Evolutionary conservation across 345 rosid species (phyloP), one percentile per base, ranked within the genome.

Genomic region (Lepidium aucheri): DNA sequence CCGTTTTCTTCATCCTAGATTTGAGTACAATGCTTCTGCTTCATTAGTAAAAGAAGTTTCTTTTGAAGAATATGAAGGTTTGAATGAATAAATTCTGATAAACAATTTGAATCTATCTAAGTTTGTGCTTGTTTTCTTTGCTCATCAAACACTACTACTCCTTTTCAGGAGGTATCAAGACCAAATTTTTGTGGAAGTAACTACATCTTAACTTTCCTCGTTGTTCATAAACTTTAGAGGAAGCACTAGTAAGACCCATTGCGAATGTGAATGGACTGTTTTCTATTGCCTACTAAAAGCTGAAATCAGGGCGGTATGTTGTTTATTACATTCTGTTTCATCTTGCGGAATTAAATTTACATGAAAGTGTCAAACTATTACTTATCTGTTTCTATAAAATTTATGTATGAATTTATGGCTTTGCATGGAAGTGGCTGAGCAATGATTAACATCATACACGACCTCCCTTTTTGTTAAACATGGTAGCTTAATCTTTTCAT

Each of bases 51-150:
- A 91, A 68, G 95, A 89, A 82, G 85, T 91, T 73, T 80, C 80
- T 9, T 87, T 86, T 59, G 94, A 86, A 77, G 81, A 87, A 82
- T 85, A 77, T 46, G 86, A 95, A 82, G 97, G 95, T 88, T 44
- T 18, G 81, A 59, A 40, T 14, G 45, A 33, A 36, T 38, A n/a
- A 9, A 12, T 20, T 50, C 43, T 44, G 47, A 32, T 11, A 34
- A 15, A 40, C 26, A 51, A 28, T 8, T 22, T 56, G 17, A 42
- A 33, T 54, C 43, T 14, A 8, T 24, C 64, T 42, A 41, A 24
- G 36, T 56, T 40, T 46, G 35, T 52, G 51, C 8, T 51, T 53
- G 45, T 57, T 15, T 78, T 45, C 52, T 74, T 30, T 47, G 68
- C 65, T 74, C 16, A 60, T 74, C 62, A 68, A 53, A 26, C 58